phyloP scores from a whole-genome alignment of 2,329 filamentous ascomycete genomes.

The Neurospora sp. region DNA sequence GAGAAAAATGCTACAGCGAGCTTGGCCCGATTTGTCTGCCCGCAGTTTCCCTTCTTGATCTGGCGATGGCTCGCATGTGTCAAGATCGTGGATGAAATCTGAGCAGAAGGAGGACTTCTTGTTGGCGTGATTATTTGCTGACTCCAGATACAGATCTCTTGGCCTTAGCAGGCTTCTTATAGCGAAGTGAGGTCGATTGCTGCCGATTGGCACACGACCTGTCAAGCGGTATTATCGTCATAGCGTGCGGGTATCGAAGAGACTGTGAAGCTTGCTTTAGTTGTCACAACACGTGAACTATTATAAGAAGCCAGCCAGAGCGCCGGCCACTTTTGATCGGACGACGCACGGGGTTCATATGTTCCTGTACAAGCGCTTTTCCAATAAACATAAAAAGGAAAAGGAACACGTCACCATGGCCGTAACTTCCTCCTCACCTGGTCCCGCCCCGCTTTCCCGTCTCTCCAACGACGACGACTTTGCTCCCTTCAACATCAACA shows the following conservation, averaged over 20 bases:
- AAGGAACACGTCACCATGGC: slow-evolving; percentile 16
- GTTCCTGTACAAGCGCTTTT: neutral
- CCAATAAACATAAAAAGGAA: neutral
- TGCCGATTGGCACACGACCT: neutral
- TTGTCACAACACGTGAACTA: neutral
- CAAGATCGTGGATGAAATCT: neutral
- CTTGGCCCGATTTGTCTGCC: neutral
- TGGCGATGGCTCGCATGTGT: neutral
- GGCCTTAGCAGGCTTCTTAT: neutral
- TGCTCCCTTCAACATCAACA: slow-evolving; percentile 23
- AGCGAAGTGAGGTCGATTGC: neutral
- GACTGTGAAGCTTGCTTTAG: neutral
- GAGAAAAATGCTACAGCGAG: neutral
- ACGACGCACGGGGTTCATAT: neutral
- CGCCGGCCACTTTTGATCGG: neutral
- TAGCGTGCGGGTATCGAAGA: neutral
- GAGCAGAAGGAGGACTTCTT: neutral
- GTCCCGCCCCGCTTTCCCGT: slow-evolving; percentile 14
- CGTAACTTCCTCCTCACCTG: slow-evolving; percentile 12
- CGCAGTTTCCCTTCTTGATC: neutral
- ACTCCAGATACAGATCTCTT: neutral
- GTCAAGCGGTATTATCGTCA: neutral
- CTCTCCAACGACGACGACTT: slow-evolving; percentile 10
- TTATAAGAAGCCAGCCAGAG: neutral
- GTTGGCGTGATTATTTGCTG: neutral